Evolutionary conservation across 2,329 filamentous ascomycete species (phyloP), one percentile per base, ranked within the genome.

Genomic region (Microdochium paspali): DNA sequence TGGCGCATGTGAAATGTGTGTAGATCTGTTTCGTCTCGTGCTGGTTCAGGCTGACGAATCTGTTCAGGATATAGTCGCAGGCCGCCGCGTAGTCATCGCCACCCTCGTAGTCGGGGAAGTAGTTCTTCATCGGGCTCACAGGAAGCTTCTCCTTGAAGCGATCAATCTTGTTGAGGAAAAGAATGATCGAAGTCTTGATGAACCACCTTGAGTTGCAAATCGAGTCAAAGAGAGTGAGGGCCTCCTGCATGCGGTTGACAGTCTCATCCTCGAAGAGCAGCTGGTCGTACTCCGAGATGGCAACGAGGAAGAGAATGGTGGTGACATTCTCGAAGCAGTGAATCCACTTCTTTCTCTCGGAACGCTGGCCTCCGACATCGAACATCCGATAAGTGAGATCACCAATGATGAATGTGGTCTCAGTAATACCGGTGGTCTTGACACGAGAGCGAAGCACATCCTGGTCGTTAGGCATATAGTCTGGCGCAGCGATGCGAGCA

Each of bases 11-110:
- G 72, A 98, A 98, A 71, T 97, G 93, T 50, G 93, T 98, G 77
- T 98, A 98, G 67, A 98, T 97, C 69, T 98, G 93, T 78, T 98
- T 98, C 47, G 90, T 95, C 75, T 97, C 93, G 67, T 96, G 91
- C 71, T 97, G 93, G 74, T 98, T 98, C 65, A 98, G 76, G 65
- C 87, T 93, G 61, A 97, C 93, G 70, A 98, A 98, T 65, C 93
- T 83, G 79, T 97, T 97, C 53, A 98, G 80, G 61, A 98, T 97
- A 73, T 98, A 98, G 69, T 98, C 91, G 73, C 93, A 98, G 31
- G 93, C 93, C 46, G 89, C 86, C 35, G 86, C 84, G 63, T 98
- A 98, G 70, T 98, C 91, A 58, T 95, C 86, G 58, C 93, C 93
- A 56, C 91, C 88, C 73, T 97, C 91, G 67, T 89, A 93, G 62